phyloP scores from a whole-genome alignment of 2,329 filamentous ascomycete genomes.

The Talaromyces pinophilus region DNA sequence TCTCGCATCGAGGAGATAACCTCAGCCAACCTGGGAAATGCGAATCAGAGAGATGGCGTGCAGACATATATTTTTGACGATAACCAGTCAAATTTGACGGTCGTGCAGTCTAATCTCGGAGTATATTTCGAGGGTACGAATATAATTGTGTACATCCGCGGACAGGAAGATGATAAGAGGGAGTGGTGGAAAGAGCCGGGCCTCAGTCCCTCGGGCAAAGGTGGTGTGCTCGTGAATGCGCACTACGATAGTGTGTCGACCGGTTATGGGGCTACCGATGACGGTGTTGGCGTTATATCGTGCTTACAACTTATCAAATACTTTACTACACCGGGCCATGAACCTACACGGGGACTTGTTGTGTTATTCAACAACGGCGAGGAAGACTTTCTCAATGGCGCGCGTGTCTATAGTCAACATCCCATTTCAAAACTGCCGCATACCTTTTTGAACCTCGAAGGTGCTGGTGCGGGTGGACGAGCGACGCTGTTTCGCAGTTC shows the following conservation, averaged over 20 bases:
- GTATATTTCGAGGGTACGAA: slow-evolving; percentile 94
- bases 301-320: slow-evolving; percentile 83
- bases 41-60: slow-evolving; percentile 30
- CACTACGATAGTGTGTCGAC: slow-evolving; percentile 95
- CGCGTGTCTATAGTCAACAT: slow-evolving; percentile 79
- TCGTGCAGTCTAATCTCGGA: slow-evolving; percentile 48
- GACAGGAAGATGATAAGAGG: slow-evolving; percentile 69
- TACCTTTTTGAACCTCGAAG: slow-evolving; percentile 92
- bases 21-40: slow-evolving; percentile 22
- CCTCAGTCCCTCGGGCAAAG: slow-evolving; percentile 58
- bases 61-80: slow-evolving; percentile 73
- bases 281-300: slow-evolving; percentile 86
- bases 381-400: slow-evolving; percentile 88
- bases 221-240: slow-evolving; percentile 87
- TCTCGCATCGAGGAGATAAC: slow-evolving; percentile 70
- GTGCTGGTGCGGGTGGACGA: slow-evolving; percentile 85
- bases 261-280: slow-evolving; percentile 89
- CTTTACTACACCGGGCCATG: slow-evolving; percentile 71
- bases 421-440: slow-evolving; percentile 77
- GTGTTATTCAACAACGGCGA: slow-evolving; percentile 93
- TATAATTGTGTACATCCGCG: slow-evolving; percentile 86
- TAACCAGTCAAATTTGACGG: slow-evolving; percentile 74
- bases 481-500: slow-evolving; percentile 86
- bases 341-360: slow-evolving; percentile 77
- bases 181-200: slow-evolving; percentile 68